These are phyloP conservation scores for Phycomyces nitens DNA, from an alignment of 192 early-diverging fungal species.

Conservation along the genomic window DNA sequence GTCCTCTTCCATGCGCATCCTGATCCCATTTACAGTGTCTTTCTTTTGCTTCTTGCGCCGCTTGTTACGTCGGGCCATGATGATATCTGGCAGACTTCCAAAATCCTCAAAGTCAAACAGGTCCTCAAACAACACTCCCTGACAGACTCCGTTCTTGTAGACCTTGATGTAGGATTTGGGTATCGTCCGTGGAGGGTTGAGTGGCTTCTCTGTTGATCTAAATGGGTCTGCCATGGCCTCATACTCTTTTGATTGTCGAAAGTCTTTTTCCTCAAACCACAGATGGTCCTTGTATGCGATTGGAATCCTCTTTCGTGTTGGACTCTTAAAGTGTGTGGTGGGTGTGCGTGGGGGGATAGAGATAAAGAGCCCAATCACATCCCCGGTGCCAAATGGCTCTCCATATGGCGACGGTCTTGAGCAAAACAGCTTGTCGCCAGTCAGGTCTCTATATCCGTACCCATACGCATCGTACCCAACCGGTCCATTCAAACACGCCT, in stretches of 20 bases:
- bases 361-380: slow-evolving; percentile 64
- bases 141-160: slow-evolving; percentile 62
- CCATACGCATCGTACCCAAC: slow-evolving; percentile 66
- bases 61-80: slow-evolving; percentile 17
- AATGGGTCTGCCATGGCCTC: slow-evolving; percentile 44
- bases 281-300: slow-evolving; percentile 53
- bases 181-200: slow-evolving; percentile 26
- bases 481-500: slow-evolving; percentile 59
- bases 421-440: slow-evolving; percentile 57
- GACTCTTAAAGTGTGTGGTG: slow-evolving; percentile 36
- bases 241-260: slow-evolving; percentile 47
- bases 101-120: slow-evolving; percentile 43
- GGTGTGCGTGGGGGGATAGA: slow-evolving; percentile 41
- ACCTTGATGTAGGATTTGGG: slow-evolving; percentile 55
- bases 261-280: slow-evolving; percentile 56
- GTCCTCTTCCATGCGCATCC: slow-evolving; percentile 17
- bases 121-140: slow-evolving; percentile 54
- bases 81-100: slow-evolving; percentile 20
- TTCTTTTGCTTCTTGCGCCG: slow-evolving; percentile 23
- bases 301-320: slow-evolving; percentile 43
- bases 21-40: slow-evolving; percentile 4
- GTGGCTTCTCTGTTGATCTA: slow-evolving; percentile 3
- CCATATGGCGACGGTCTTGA: slow-evolving; percentile 48
- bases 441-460: slow-evolving; percentile 60
- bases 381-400: slow-evolving; percentile 56